Percentiles rank a stretch among this genome's conserved stretches.
Conservation (phyloP, 1,284 basidiomycete species). For the Ustilago tritici region DNA sequence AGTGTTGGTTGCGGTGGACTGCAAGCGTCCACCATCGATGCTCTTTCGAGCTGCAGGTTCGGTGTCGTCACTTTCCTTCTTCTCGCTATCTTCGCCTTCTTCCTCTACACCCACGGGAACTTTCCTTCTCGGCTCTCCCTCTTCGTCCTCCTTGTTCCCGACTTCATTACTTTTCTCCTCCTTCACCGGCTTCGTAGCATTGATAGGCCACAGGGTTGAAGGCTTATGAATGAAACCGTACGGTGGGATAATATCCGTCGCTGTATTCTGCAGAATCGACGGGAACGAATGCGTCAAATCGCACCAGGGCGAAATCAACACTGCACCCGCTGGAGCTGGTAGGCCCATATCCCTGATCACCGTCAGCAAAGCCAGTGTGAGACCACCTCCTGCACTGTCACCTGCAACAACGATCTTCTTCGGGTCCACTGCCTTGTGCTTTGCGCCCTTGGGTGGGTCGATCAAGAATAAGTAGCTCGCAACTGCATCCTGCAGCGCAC, state of each 20-base stretch:
- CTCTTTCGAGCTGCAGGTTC: conserved; percentile 39
- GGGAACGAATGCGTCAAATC: conserved; percentile 96
- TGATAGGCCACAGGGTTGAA: conserved; percentile 66
- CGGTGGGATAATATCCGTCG: conserved; percentile 77
- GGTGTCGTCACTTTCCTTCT: conserved; percentile 9
- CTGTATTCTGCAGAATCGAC: conserved; percentile 85
- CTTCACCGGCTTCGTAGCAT: conserved; percentile 26
- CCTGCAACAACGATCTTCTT: conserved; percentile 84
- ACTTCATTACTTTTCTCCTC: conserved; percentile 8
- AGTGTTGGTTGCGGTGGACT: neutral
- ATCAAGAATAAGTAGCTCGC: conserved; percentile 83
- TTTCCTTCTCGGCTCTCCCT: conserved; percentile 23
- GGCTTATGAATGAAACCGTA: conserved; percentile 69
- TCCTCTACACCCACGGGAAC: conserved; percentile 38
- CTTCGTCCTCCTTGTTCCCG: neutral
- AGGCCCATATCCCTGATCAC: conserved; percentile 88
- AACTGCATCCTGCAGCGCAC: conserved; percentile 86
- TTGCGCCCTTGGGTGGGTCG: conserved; percentile 78
- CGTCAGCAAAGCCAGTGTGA: conserved; percentile 85
- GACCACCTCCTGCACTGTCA: conserved; percentile 93
- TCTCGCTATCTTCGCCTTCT: neutral
- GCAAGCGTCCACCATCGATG: conserved; percentile 20
- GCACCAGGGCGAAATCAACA: conserved; percentile 76
- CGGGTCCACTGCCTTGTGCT: conserved; percentile 79
- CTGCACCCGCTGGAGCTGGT: conserved; percentile 78